A percentile compares a stretch with the other conserved stretches of the same genome.
Evolutionary conservation across 495 filamentous ascomycete genomes (phyloP).

Genomic region (Thermochaetoides thermophila): DNA sequence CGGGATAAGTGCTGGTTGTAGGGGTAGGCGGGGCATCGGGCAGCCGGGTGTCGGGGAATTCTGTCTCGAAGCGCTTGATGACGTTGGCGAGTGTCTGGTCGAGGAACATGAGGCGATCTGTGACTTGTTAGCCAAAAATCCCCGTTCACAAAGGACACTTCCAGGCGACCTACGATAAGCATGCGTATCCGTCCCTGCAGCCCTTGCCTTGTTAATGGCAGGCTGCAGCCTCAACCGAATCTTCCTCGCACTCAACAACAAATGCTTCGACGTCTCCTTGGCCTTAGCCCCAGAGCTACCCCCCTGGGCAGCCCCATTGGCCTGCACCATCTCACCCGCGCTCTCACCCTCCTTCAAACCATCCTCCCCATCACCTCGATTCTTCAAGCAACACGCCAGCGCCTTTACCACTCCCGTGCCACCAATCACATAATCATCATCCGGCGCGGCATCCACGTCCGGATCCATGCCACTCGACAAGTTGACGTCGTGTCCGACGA

Average conservation of each 20-base stretch:
- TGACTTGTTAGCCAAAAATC: background rate
- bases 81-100: slow-evolving; percentile 79
- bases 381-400: slow-evolving; percentile 74
- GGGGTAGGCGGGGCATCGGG: slow-evolving; percentile 6
- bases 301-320: background rate
- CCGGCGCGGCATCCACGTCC: slow-evolving; percentile 59
- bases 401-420: slow-evolving; percentile 93
- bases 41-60: slow-evolving; percentile 80
- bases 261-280: slow-evolving; percentile 81
- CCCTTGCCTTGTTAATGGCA: slow-evolving; percentile 59
- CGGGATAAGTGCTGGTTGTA: background rate
- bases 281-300: slow-evolving; percentile 40
- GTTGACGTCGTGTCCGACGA: slow-evolving; percentile 50
- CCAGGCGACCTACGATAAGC: slow-evolving; percentile 53
- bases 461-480: slow-evolving; percentile 38
- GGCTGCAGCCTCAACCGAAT: slow-evolving; percentile 74
- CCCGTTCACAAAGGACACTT: background rate
- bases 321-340: slow-evolving; percentile 8
- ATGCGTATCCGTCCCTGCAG: slow-evolving; percentile 36
- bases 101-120: slow-evolving; percentile 75
- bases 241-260: slow-evolving; percentile 72
- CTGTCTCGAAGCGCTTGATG: slow-evolving; percentile 88
- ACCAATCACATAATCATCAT: slow-evolving; percentile 90
- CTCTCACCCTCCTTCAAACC: slow-evolving; percentile 27
- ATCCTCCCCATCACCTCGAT: slow-evolving; percentile 42